Conservation (phyloP, 2,329 filamentous ascomycete genomes). For the Aspergillus sp. region DNA sequence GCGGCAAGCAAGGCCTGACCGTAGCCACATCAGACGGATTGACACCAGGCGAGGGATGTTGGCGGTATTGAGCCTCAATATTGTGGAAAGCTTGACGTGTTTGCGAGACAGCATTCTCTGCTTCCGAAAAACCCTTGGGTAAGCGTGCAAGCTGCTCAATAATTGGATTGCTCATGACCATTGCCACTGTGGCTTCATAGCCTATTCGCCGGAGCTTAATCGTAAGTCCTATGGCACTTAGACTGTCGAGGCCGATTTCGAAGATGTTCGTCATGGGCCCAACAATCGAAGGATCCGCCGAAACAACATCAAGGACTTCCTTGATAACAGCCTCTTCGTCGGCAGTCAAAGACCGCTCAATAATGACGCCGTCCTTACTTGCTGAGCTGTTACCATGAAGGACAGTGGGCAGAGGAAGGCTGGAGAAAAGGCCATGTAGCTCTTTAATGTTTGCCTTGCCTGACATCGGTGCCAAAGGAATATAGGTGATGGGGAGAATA, state of each 20-base stretch:
- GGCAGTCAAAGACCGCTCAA: slow-evolving; percentile 20
- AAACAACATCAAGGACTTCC: slow-evolving; percentile 26
- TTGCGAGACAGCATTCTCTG: slow-evolving; percentile 2
- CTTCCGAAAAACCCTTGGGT: slow-evolving; percentile 16
- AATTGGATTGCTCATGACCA: slow-evolving; percentile 37
- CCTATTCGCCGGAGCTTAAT: slow-evolving; percentile 36
- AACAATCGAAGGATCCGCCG: slow-evolving; percentile 21
- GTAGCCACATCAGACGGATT: slow-evolving; percentile 15
- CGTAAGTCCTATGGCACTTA: slow-evolving; percentile 40
- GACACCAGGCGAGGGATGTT: slow-evolving; percentile 14
- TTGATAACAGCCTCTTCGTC: slow-evolving; percentile 30
- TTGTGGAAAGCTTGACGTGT: slow-evolving; percentile 16
- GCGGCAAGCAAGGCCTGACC: slow-evolving; percentile 33
- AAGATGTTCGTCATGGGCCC: slow-evolving; percentile 36
- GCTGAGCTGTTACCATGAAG: slow-evolving; percentile 21
- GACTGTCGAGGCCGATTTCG: slow-evolving; percentile 41
- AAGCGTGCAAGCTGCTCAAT: slow-evolving; percentile 36
- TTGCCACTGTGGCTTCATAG: slow-evolving; percentile 36
- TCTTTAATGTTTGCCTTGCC: slow-evolving; percentile 37
- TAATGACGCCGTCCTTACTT: not conserved
- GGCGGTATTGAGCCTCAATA: slow-evolving; percentile 25
- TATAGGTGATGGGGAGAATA: slow-evolving; percentile 27
- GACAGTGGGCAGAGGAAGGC: slow-evolving; percentile 28
- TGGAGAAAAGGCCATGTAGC: slow-evolving; percentile 29
- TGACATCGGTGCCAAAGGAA: slow-evolving; percentile 33